These are phyloP conservation scores for Vitis vinifera DNA, from an alignment of 164 flowering plant species.

Conservation along the genomic window DNA sequence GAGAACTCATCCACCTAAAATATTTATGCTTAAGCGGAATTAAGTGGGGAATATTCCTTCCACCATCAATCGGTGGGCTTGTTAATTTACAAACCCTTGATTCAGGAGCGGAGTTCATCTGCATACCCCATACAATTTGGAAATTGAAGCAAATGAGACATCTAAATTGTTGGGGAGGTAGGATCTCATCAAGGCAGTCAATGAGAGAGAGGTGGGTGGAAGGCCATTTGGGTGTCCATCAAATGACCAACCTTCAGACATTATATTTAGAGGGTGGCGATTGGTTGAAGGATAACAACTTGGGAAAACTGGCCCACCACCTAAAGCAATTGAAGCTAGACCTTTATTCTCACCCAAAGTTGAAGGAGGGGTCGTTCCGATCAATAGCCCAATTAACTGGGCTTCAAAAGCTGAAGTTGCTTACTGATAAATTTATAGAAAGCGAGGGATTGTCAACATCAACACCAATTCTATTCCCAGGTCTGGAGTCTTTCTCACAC, in stretches of 20 bases:
- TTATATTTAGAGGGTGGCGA: background rate
- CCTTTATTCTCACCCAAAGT: too few species aligned
- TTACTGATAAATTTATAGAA: background rate
- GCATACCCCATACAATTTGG: background rate
- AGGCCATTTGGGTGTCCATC: background rate
- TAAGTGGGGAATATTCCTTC: background rate
- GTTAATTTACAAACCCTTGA: background rate
- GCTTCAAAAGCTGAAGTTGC: background rate
- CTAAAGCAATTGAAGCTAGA: background rate
- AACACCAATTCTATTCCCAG: too few species aligned
- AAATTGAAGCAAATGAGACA: background rate
- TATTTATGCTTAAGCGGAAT: background rate
- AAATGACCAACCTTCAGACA: background rate
- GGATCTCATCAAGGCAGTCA: too few species aligned
- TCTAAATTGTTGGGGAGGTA: rapidly evolving
- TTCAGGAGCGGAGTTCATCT: too few species aligned
- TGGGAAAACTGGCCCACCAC: background rate
- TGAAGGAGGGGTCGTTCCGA: background rate
- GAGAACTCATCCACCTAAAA: background rate
- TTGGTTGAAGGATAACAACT: background rate
- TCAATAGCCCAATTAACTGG: background rate
- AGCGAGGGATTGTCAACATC: too few species aligned
- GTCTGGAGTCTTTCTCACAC: too few species aligned
- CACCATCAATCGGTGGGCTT: background rate
- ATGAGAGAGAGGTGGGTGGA: too few species aligned